phyloP scores from a whole-genome alignment of 805 yeast genomes.

The Pichia pseudocactophila region DNA sequence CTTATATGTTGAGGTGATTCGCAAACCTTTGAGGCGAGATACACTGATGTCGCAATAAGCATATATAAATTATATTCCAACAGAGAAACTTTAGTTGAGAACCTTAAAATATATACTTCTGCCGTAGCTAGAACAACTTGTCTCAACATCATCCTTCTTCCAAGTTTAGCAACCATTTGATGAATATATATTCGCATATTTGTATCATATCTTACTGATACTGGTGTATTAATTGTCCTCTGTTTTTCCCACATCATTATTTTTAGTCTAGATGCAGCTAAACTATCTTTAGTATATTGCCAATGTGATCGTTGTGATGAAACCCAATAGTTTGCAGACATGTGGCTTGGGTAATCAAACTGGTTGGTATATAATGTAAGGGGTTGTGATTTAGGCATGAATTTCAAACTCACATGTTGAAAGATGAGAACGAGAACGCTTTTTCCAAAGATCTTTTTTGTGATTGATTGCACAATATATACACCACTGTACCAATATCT shows the following conservation, averaged over 20 bases:
- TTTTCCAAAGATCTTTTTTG: too few relatives aligned
- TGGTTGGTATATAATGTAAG: neutral
- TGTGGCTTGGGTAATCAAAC: constrained; percentile 11
- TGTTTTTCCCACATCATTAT: constrained; percentile 21
- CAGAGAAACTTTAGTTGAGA: constrained; percentile 60
- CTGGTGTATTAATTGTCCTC: constrained; percentile 2
- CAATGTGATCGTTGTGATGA: constrained; percentile 76
- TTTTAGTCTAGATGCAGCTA: constrained; percentile 21
- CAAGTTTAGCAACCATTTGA: constrained; percentile 63
- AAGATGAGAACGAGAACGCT: too few relatives aligned
- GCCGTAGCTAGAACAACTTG: constrained; percentile 86
- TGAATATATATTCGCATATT: constrained; percentile 75
- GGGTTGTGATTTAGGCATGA: too few relatives aligned
- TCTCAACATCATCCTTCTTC: constrained; percentile 66
- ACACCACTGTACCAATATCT: too few relatives aligned
- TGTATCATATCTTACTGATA: constrained; percentile 35
- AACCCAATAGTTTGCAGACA: constrained; percentile 85
- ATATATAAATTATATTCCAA: constrained; percentile 79
- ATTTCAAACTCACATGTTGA: too few relatives aligned
- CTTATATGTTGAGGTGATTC: constrained; percentile 93
- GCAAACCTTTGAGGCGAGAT: constrained; percentile 87
- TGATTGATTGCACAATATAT: too few relatives aligned
- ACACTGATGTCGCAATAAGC: constrained; percentile 74
- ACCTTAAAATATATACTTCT: constrained; percentile 74
- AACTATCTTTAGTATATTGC: constrained; percentile 64